Evolutionary conservation across 768 basidiomycete species (phyloP).

Genomic region (Pleurotus salmoneostramineus): DNA sequence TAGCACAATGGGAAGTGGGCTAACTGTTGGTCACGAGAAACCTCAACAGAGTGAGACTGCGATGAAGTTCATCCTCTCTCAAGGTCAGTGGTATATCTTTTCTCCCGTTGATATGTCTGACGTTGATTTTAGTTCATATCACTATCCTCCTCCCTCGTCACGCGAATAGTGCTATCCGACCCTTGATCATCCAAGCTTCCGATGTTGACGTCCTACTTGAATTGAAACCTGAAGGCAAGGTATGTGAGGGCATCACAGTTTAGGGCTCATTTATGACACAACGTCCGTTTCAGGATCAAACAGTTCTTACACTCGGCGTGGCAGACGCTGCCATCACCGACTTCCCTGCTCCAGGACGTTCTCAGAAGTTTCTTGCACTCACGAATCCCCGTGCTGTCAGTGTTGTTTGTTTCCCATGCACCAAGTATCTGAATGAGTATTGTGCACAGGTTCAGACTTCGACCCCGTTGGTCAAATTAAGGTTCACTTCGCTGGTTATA

Average conservation of each 20-base stretch:
- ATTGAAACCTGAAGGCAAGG: slow-evolving; percentile 69
- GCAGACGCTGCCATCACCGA: slow-evolving; percentile 61
- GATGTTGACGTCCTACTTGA: slow-evolving; percentile 65
- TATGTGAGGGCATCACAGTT: slow-evolving; percentile 22
- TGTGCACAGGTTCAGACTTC: slow-evolving; percentile 36
- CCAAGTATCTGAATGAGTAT: not conserved
- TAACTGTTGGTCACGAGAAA: slow-evolving; percentile 19
- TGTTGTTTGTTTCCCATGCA: slow-evolving; percentile 41
- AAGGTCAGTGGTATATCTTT: slow-evolving; percentile 28
- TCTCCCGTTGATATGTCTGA: not conserved
- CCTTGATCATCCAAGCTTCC: slow-evolving; percentile 56
- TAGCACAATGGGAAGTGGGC: slow-evolving; percentile 36
- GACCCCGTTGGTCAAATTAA: slow-evolving; percentile 53
- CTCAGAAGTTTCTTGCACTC: slow-evolving; percentile 44
- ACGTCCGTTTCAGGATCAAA: slow-evolving; percentile 56
- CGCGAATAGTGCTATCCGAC: slow-evolving; percentile 24
- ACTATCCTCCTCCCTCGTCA: slow-evolving; percentile 49
- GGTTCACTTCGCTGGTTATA: slow-evolving; percentile 61
- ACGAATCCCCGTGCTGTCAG: slow-evolving; percentile 44
- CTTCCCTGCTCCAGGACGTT: slow-evolving; percentile 27
- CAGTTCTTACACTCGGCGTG: slow-evolving; percentile 56
- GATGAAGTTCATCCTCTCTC: slow-evolving; percentile 44
- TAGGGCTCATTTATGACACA: slow-evolving; percentile 1
- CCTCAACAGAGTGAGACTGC: slow-evolving; percentile 34
- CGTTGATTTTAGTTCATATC: slow-evolving; percentile 19